Percentiles rank a stretch among this genome's conserved stretches.
Evolutionary conservation across 495 filamentous ascomycete species (phyloP).

Genomic region (Penicillium taxi): DNA sequence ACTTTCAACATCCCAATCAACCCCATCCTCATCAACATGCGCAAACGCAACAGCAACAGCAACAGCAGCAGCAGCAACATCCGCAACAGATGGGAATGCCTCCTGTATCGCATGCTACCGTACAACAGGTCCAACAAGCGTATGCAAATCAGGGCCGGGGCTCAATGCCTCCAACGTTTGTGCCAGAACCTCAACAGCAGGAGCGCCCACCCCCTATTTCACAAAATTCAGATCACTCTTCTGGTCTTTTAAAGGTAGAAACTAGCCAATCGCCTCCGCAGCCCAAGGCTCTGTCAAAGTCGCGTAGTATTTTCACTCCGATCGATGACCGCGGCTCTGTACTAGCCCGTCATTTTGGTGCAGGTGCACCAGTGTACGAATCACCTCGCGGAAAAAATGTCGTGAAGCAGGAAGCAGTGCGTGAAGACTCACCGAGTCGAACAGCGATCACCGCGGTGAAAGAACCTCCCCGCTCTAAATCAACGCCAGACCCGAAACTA

Average conservation of each 20-base stretch:
- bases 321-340: conserved; percentile 90
- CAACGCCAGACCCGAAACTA: conserved; percentile 56
- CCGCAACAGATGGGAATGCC: conserved; percentile 14
- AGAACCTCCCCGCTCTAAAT: conserved; percentile 39
- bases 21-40: conserved; percentile 27
- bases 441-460: conserved; percentile 29
- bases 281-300: conserved; percentile 70
- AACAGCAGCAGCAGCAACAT: no score
- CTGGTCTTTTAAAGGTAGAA: conserved; percentile 32
- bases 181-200: conserved; percentile 33
- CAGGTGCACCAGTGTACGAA: conserved; percentile 39
- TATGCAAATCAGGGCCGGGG: conserved; percentile 60
- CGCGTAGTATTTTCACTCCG: conserved; percentile 91
- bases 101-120: conserved; percentile 1
- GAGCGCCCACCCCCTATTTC: conserved; percentile 33
- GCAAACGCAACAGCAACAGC: no score
- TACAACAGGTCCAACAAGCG: conserved; percentile 49
- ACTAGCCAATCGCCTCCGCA: conserved; percentile 45
- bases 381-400: conserved; percentile 33
- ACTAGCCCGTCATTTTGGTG: conserved; percentile 75
- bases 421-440: conserved; percentile 43
- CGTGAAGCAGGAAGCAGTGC: conserved; percentile 31
- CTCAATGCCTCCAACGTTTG: conserved; percentile 44
- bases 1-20: conserved; percentile 43
- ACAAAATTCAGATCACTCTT: conserved; percentile 33